Conservation (phyloP, 257 asterid species). For the Primulina tabacum region DNA sequence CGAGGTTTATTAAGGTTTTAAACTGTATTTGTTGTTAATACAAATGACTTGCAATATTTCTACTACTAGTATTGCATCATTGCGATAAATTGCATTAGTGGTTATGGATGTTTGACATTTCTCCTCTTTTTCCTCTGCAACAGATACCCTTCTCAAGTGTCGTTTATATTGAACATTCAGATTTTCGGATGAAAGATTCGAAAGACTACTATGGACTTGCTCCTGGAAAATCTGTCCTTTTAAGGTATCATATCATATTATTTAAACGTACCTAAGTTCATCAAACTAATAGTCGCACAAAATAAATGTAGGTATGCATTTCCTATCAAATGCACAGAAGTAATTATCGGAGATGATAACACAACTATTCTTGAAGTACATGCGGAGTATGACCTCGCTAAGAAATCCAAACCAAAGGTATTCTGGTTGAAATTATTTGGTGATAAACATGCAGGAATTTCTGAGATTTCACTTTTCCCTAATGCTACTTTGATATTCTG, state of each 20-base stretch:
- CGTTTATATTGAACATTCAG: slow-evolving; percentile 73
- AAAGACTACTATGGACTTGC: slow-evolving; percentile 97
- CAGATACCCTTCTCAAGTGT: slow-evolving; percentile 90
- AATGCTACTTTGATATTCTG: slow-evolving; percentile 9
- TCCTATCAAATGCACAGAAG: slow-evolving; percentile 82
- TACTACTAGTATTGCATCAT: too few relatives aligned
- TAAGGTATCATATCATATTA: slow-evolving; percentile 45
- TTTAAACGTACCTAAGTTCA: slow-evolving; percentile 1
- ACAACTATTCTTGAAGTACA: slow-evolving; percentile 66
- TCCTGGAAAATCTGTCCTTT: slow-evolving; percentile 87
- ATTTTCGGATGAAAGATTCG: slow-evolving; percentile 83
- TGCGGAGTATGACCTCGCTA: slow-evolving; percentile 77
- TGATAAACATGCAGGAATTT: neutral
- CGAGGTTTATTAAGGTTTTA: too few relatives aligned
- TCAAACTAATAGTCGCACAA: neutral
- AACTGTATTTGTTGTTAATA: neutral
- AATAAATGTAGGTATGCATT: slow-evolving; percentile 67
- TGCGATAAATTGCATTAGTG: neutral
- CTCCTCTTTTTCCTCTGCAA: slow-evolving; percentile 17
- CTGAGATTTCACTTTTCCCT: too few relatives aligned
- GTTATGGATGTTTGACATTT: slow-evolving; percentile 14
- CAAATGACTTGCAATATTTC: neutral
- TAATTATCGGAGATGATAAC: slow-evolving; percentile 56
- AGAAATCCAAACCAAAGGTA: slow-evolving; percentile 89
- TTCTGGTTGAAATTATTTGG: neutral